Evolutionary conservation across 1,284 basidiomycete species (phyloP).

Genomic region (Veloporphyrellus conicus): DNA sequence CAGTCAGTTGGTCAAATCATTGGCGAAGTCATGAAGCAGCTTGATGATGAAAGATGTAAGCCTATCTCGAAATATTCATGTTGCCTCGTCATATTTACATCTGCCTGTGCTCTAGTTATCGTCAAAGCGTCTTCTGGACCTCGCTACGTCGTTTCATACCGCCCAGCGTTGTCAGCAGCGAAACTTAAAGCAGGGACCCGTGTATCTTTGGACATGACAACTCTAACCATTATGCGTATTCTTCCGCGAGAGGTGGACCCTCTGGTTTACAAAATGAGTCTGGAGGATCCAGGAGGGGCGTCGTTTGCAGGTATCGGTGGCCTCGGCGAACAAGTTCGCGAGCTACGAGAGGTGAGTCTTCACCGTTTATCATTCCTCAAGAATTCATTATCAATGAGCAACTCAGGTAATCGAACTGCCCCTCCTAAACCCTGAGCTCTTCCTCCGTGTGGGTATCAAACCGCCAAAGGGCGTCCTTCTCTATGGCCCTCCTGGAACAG

Average conservation of each 20-base stretch:
- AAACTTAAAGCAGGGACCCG: slow-evolving; percentile 95
- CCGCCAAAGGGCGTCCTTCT: slow-evolving; percentile 92
- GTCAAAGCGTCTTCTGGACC: slow-evolving; percentile 99
- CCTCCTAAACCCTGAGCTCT: slow-evolving; percentile 92
- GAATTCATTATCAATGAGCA: not conserved
- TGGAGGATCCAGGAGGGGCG: slow-evolving; percentile 95
- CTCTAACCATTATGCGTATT: slow-evolving; percentile 97
- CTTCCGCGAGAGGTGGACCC: slow-evolving; percentile 97
- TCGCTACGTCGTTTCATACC: slow-evolving; percentile 98
- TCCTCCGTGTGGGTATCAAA: slow-evolving; percentile 92
- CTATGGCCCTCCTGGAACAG: slow-evolving; percentile 92
- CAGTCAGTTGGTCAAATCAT: slow-evolving; percentile 99
- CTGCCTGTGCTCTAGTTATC: slow-evolving; percentile 63
- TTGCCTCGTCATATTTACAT: slow-evolving; percentile 2
- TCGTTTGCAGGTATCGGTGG: slow-evolving; percentile 98
- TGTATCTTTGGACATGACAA: slow-evolving; percentile 99
- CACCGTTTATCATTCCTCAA: not conserved
- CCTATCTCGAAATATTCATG: slow-evolving; percentile 14
- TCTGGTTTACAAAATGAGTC: slow-evolving; percentile 98
- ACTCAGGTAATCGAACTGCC: slow-evolving; percentile 90
- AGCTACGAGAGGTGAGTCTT: slow-evolving; percentile 79
- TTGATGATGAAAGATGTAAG: slow-evolving; percentile 96
- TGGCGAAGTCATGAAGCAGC: slow-evolving; percentile 97
- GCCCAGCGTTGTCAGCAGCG: slow-evolving; percentile 84
- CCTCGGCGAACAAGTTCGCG: slow-evolving; percentile 92